phyloP scores from a whole-genome alignment of 345 rosid species.

The Excoecaria cochinchinensis region DNA sequence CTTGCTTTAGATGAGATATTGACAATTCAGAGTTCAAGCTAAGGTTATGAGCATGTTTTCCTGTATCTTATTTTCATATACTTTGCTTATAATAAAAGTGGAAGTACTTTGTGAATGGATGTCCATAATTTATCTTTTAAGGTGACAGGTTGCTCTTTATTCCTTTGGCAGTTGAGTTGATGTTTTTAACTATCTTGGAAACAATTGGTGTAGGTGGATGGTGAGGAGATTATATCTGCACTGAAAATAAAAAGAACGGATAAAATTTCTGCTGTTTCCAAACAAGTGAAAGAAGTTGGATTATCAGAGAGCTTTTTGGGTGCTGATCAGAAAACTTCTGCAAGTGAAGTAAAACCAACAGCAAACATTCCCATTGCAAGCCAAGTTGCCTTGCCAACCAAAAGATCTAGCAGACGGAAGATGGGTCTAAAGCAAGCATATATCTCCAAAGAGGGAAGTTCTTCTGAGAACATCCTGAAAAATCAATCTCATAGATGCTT shows the following conservation, averaged over 20 bases:
- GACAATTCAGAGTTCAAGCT: background rate
- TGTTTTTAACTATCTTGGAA: background rate
- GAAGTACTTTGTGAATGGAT: background rate
- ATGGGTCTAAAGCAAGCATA: conserved; percentile 45
- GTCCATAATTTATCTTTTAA: background rate
- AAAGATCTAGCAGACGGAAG: conserved; percentile 66
- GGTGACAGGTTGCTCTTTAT: background rate
- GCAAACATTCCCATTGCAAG: conserved; percentile 43
- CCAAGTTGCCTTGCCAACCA: conserved; percentile 39
- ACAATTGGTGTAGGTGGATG: conserved; percentile 22
- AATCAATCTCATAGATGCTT: conserved; percentile 40
- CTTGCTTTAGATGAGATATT: conserved; percentile 1
- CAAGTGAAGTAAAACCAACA: conserved; percentile 36
- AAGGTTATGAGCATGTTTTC: background rate
- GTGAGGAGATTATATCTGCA: conserved; percentile 12
- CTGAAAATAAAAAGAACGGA: conserved; percentile 14
- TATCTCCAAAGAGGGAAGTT: conserved; percentile 34
- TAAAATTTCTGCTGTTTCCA: conserved; percentile 46
- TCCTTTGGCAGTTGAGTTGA: conserved; percentile 3
- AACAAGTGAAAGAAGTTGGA: conserved; percentile 45
- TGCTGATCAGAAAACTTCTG: conserved; percentile 43
- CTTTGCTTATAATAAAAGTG: background rate
- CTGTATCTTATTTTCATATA: background rate
- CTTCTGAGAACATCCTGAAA: conserved; percentile 41
- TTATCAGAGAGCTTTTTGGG: conserved; percentile 38